Base-by-base conservation (phyloP, 2,329 filamentous ascomycete genomes). In the Lizonia empirigonia region DNA sequence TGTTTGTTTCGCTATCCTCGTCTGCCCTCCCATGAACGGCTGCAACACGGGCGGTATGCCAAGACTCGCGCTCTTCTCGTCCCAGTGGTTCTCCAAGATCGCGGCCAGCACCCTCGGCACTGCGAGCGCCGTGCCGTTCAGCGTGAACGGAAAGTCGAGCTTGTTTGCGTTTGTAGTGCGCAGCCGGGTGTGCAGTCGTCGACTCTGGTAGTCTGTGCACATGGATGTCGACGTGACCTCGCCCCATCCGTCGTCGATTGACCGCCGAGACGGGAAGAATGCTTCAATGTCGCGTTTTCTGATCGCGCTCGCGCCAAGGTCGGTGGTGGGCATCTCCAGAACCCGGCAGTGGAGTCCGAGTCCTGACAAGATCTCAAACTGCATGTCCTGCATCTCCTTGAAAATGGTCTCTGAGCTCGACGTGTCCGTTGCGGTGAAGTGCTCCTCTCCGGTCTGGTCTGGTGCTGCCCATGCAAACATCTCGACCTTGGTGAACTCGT, bases 401-500 rank as follows among this genome's bases (percentile, higher is more conserved):
- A 96, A 96, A 10, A 93, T 64, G 0, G 81, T 77, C 7, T 81
- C 76, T 0, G 85, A 77, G 32, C 73, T 75, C 37, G 61, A 75
- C 60, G 71, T 34, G 41, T 57, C 37, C 30, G 64, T 50, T 8
- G 64, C 59, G 6, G 58, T 60, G 41, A 74, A 74, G 34, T 71
- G 64, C 2, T 73, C 69, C 7, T 68, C 56, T 4, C 62, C 66
- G 22, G 63, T 63, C 18, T 44, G 33, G 44, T 84, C 80, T 1
- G 89, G 85, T 23, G 81, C 64, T 4, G 90, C 88, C 94, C 94
- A 99, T 0, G 89, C 91, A 70, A 99, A 97, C 80, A 99, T 86
- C 74, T 99, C 94, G 0, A 99, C 93, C 73, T 99, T 99, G 22
- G 91, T 96, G 75, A 99, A 99, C 75, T 99, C 94, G 75, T 99